These are phyloP conservation scores for Hypomyces rosellus DNA, from an alignment of 2,329 filamentous ascomycete genomes.

Conservation along the genomic window DNA sequence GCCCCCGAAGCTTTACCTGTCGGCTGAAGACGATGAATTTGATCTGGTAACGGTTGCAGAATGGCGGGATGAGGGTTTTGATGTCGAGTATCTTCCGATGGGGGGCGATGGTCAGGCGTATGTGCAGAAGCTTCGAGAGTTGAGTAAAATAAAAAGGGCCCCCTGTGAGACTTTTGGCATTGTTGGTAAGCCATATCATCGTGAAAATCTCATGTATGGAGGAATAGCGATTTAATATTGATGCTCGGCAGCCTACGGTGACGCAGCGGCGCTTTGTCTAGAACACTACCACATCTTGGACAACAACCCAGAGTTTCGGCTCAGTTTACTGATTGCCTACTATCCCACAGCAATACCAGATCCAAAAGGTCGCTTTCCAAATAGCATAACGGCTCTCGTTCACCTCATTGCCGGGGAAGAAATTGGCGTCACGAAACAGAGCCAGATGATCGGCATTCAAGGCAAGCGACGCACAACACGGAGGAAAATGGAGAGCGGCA, in stretches of 20 bases:
- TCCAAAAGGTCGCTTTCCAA: conserved; percentile 34
- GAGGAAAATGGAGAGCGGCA: conserved; percentile 29
- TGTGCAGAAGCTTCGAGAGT: conserved; percentile 24
- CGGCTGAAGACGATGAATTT: conserved; percentile 37
- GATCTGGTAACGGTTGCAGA: conserved; percentile 30
- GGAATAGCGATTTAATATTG: not conserved
- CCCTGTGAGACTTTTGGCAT: conserved; percentile 40
- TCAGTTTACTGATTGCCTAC: conserved; percentile 38
- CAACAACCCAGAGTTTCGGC: conserved; percentile 38
- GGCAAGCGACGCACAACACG: conserved; percentile 33
- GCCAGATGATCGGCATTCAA: conserved; percentile 39
- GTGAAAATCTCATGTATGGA: too few relatives aligned
- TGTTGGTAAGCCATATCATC: conserved; percentile 25
- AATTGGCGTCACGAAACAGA: conserved; percentile 34
- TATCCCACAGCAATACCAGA: conserved; percentile 40
- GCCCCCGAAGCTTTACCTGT: conserved; percentile 36
- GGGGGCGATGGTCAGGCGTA: conserved; percentile 30
- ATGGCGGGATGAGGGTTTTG: conserved; percentile 38
- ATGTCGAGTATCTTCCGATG: conserved; percentile 37
- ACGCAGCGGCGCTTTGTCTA: conserved; percentile 36
- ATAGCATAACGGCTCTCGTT: conserved; percentile 32
- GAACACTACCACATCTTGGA: conserved; percentile 40
- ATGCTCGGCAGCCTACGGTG: conserved; percentile 32
- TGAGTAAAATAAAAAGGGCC: conserved; percentile 27
- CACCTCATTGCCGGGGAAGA: conserved; percentile 34